Conservation (phyloP, 495 filamentous ascomycete species). For the Hypoxylon fuscum region DNA sequence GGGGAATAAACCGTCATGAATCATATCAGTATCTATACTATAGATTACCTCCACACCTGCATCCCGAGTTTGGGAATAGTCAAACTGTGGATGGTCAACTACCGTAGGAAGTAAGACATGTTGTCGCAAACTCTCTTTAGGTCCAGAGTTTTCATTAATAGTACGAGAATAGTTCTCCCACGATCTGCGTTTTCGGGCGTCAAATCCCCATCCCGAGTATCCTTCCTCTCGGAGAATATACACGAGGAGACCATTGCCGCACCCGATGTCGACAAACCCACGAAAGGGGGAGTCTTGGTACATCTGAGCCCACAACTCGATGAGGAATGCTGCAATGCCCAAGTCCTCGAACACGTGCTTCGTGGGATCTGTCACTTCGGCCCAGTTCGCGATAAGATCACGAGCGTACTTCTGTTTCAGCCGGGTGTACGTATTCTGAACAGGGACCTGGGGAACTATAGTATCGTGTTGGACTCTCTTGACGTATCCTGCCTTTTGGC, state of each 20-base stretch:
- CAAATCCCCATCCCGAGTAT: constrained; percentile 88
- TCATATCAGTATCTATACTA: constrained; percentile 42
- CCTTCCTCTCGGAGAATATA: constrained; percentile 84
- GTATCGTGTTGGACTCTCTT: constrained; percentile 82
- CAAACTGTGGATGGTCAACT: too few species aligned
- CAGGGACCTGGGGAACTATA: constrained; percentile 72
- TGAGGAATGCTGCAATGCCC: constrained; percentile 89
- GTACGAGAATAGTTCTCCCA: constrained; percentile 74
- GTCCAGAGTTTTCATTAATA: constrained; percentile 44
- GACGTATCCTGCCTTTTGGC: constrained; percentile 66
- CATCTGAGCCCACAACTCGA: constrained; percentile 92
- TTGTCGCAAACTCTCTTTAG: constrained; percentile 65
- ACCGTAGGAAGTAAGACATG: constrained; percentile 75
- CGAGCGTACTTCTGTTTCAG: constrained; percentile 81
- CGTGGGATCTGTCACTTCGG: constrained; percentile 82
- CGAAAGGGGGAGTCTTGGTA: constrained; percentile 73
- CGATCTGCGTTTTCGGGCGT: constrained; percentile 82
- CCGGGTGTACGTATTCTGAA: constrained; percentile 83
- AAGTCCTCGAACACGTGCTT: constrained; percentile 98
- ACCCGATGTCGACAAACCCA: constrained; percentile 95
- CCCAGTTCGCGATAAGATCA: constrained; percentile 73
- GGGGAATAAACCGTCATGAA: constrained; percentile 77
- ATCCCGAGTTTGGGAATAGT: constrained; percentile 11
- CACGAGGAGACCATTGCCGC: constrained; percentile 94
- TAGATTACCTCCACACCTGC: constrained; percentile 21